phyloP scores from a whole-genome alignment of 495 filamentous ascomycete species.

The Lasiosphaeria hispida region DNA sequence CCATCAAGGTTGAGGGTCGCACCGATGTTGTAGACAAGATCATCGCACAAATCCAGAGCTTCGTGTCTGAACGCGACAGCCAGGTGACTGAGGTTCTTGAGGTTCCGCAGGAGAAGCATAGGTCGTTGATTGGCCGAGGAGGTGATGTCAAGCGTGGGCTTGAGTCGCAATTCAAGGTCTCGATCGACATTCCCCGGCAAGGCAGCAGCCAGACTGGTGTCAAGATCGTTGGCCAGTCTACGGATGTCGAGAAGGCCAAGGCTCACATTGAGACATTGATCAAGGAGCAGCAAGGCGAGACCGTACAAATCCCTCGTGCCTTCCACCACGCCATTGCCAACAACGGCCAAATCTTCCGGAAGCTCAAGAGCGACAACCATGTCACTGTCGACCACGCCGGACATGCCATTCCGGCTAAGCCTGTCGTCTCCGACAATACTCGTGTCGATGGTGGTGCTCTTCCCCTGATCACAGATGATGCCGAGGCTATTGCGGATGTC shows the following conservation, averaged over 20 bases:
- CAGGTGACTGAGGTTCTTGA: slow-evolving; percentile 74
- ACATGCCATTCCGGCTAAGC: slow-evolving; percentile 67
- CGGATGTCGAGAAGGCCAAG: slow-evolving; percentile 79
- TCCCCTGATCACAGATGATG: slow-evolving; percentile 88
- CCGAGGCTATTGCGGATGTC: slow-evolving; percentile 53
- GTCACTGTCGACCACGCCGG: slow-evolving; percentile 90
- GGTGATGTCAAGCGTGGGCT: slow-evolving; percentile 80
- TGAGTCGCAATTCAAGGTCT: slow-evolving; percentile 86
- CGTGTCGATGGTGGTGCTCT: slow-evolving; percentile 57
- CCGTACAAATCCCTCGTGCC: slow-evolving; percentile 71
- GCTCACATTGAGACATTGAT: slow-evolving; percentile 72
- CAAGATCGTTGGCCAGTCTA: slow-evolving; percentile 77
- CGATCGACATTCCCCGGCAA: slow-evolving; percentile 82
- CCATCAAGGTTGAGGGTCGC: slow-evolving; percentile 82
- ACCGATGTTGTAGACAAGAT: slow-evolving; percentile 85
- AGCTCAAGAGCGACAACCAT: slow-evolving; percentile 72
- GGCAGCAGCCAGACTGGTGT: slow-evolving; percentile 68
- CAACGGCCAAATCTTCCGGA: slow-evolving; percentile 89
- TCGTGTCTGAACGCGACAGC: slow-evolving; percentile 75
- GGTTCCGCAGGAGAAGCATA: slow-evolving; percentile 82
- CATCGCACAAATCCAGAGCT: slow-evolving; percentile 70
- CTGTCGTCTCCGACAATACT: slow-evolving; percentile 43
- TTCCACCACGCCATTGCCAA: slow-evolving; percentile 83
- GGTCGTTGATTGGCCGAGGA: slow-evolving; percentile 85
- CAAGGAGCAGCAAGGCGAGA: slow-evolving; percentile 87